Base-by-base conservation (phyloP, 345 rosid genomes). In the Boechera retrofracta region DNA sequence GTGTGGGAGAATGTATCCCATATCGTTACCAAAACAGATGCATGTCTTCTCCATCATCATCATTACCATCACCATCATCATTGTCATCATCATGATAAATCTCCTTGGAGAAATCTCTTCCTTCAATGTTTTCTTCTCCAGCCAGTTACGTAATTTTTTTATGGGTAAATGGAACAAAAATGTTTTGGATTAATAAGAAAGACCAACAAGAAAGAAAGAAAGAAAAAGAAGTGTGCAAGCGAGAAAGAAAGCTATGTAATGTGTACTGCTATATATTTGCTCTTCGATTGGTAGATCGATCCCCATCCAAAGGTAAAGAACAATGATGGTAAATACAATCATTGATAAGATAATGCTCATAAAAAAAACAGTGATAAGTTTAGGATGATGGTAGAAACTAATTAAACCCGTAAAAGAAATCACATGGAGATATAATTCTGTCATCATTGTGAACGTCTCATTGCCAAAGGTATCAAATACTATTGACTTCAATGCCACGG, bases 1-100 rank as follows among this genome's bases (percentile, higher is more conserved):
- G 86, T 55, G 76, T 92, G 98, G 21, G 97, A 86, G 62, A 88
- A 94, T 18, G 75, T 81, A 83, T 92, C 97, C 98, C 98, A 94
- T 59, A 94, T 71, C 21, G 95, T 86, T 21, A 21, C 1, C 24
- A 21, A 21, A 21, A 72, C 81, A 78, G 7, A 63, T 60, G 51
- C 81, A 79, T 42, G 72, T 71, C 36, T 67, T 79, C 45, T 49
- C 42, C 48, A 66, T 77, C 62, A 77, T 28, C 52, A 67, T 39
- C 48, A 67, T 44, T 21, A 21, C 24, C 72, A 76, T 10, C 15
- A 26, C 18, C 21, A 28, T 16, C 35, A 51, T 15, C 68, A 3
- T 68, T 60, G 12, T 10, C 76, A 38, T 64, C 52, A 12, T 32
- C 68, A 56, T 38, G 55, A 39, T 72, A 12, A 42, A 11, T 67